phyloP scores from a whole-genome alignment of 2,329 filamentous ascomycete genomes.

The Neoscytalidium dimidiatum region DNA sequence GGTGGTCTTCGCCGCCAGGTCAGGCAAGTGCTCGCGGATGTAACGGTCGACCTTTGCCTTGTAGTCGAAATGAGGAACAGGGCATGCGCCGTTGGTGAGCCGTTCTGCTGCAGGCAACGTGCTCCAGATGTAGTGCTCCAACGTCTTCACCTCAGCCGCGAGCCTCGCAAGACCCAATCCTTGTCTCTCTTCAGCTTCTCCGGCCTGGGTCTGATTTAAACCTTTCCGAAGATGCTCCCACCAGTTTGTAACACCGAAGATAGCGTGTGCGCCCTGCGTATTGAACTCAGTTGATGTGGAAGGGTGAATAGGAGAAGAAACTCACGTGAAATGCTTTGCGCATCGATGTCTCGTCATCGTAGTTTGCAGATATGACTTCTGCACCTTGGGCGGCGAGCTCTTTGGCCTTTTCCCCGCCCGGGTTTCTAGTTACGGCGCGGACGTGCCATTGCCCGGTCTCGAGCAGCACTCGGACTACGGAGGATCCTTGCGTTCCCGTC shows the following conservation, averaged over 20 bases:
- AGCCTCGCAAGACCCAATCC: conserved; percentile 47
- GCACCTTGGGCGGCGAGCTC: conserved; percentile 23
- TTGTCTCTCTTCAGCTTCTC: conserved; percentile 41
- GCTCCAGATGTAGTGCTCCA: conserved; percentile 51
- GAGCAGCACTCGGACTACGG: conserved; percentile 25
- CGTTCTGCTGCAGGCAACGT: conserved; percentile 42
- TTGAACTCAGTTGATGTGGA: background rate
- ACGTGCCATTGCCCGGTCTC: conserved; percentile 27
- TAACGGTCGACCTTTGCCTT: conserved; percentile 45
- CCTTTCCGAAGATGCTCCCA: conserved; percentile 30
- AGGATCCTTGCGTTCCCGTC: conserved; percentile 30
- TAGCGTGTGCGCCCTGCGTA: conserved; percentile 21
- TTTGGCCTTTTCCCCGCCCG: conserved; percentile 25
- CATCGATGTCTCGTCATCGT: conserved; percentile 23
- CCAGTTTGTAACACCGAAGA: conserved; percentile 26
- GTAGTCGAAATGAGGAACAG: conserved; percentile 46
- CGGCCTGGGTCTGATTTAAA: conserved; percentile 32
- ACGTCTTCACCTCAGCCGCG: conserved; percentile 37
- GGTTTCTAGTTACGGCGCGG: conserved; percentile 29
- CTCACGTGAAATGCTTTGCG: conserved; percentile 22
- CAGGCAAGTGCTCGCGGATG: conserved; percentile 39
- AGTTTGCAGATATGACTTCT: conserved; percentile 24
- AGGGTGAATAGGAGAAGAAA: background rate
- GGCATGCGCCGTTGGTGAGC: conserved; percentile 34
- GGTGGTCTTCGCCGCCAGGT: conserved; percentile 30